Evolutionary conservation across 2,329 filamentous ascomycete species (phyloP), one percentile per base, ranked within the genome.

Genomic region (Zymoseptoria brevis): DNA sequence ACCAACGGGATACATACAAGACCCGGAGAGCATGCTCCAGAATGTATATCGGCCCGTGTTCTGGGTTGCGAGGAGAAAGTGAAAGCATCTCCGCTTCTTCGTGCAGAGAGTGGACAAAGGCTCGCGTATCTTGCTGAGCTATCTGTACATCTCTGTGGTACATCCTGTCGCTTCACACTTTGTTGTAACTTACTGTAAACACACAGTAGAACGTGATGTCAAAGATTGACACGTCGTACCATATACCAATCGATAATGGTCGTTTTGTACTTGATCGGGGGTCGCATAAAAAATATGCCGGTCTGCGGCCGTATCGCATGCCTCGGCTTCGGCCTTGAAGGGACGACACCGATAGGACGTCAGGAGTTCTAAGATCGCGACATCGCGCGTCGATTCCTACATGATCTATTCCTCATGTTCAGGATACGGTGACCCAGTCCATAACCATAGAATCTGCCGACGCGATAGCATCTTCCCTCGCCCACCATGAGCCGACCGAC

Each of bases 1-100:
- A n/a, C 78, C 82, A 61, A 86, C 88, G 11, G 91, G 91, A 7
- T 99, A 99, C 71, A 94, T 97, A 53, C 88, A 91, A 67, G 89
- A 97, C 69, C 76, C 81, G 13, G 77, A 85, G 56, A 96, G 91
- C 69, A 94, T 99, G 90, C 76, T 96, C 67, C 87, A 88, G 71
- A 94, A 87, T 58, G 81, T 83, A 5, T 99, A 97, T 73, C 80
- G 79, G 61, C 89, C 89, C 16, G 89, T 86, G 57, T 85, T 88
- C 62, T 99, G 94, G 94, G 79, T 96, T 26, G 93, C 89, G 35
- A 83, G 87, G 62, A 99, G 96, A 76, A 54, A 35, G n/a, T 65
- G 53, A 64, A 24, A 2, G 16, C 19, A n/a, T 29, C 8, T 29
- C 26, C 7, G 8, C 26, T 8, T 29, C 8, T 29, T 29, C 26